Base-by-base conservation (phyloP, 768 basidiomycete species). In the Omphalotus guepiniiformis region DNA sequence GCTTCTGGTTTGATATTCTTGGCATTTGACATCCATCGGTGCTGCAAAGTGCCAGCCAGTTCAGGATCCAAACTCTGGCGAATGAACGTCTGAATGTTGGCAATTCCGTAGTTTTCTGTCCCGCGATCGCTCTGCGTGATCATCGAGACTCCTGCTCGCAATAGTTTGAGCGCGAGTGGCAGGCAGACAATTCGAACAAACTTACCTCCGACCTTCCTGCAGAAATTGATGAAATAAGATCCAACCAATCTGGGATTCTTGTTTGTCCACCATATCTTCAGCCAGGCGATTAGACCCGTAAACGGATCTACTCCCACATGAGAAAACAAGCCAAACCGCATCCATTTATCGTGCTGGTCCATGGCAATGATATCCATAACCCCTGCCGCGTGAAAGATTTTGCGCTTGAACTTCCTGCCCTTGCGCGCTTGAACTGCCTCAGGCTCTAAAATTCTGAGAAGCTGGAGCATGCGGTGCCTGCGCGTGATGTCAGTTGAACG, bases 1-100 rank as follows among this genome's bases (percentile, higher is more conserved):
- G 65, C 65, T 37, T 69, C 66, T 0, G 63, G 59, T 46, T 59
- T 63, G 23, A 66, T 53, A 34, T 69, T 68, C 6, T 54, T 54
- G 26, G 62, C 55, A 1, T 13, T 42, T 0, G 46, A 43, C 58
- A 58, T 64, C 38, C 59, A 69, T 0, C 52, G 34, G 30, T 69
- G 64, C 26, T 67, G 67, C 0, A 65, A 27, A 1, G 51, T 60
- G 2, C 54, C 62, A 0, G 2, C 5, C 0, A 68, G 42, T 0
- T 37, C 9, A 1, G 63, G 58, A 36, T 70, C 65, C 6, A 59
- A 54, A 2, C 13, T 28, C 5, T 63, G 65, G 2, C 55, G 54
- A 0, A 68, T 49, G 8, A 49, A 30, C 0, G 67, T 67, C 5
- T 69, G 64, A 0, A 53, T 55, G 50, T 67, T 66, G 13, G 64